Conservation (phyloP, 2,329 filamentous ascomycete species). For the Atkinsonella texensis region DNA sequence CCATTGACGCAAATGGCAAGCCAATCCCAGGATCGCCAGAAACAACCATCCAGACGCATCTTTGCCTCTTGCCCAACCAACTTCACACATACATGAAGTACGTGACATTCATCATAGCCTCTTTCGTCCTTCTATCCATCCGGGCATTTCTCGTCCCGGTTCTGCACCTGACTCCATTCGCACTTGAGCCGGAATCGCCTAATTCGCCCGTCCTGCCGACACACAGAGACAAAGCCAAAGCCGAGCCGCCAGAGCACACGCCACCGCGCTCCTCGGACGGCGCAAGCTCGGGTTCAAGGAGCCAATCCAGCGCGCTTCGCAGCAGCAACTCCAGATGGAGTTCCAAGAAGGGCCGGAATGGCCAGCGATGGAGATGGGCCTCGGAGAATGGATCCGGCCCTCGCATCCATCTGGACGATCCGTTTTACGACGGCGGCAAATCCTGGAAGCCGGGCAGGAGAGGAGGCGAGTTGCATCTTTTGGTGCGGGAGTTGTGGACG, state of each 20-base stretch:
- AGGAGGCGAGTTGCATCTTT: constrained; percentile 27
- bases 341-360: constrained; percentile 15
- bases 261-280: constrained; percentile 1
- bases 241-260: constrained; percentile 27
- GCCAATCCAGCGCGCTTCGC: constrained; percentile 12
- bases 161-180: constrained; percentile 40
- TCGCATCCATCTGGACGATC: constrained; percentile 39
- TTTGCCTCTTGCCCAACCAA: constrained; percentile 86
- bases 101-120: constrained; percentile 45
- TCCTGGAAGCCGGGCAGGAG: constrained; percentile 16
- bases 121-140: constrained; percentile 35
- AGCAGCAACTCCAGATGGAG: constrained; percentile 12
- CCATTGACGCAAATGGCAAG: constrained; percentile 51
- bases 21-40: constrained; percentile 30
- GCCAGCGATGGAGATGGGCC: constrained; percentile 31
- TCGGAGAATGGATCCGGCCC: constrained; percentile 30
- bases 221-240: constrained; percentile 43
- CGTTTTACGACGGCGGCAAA: constrained; percentile 26
- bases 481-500: constrained; percentile 48
- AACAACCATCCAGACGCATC: constrained; percentile 69
- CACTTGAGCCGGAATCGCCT: constrained; percentile 29
- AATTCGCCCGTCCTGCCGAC: constrained; percentile 24
- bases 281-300: constrained; percentile 10
- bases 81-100: constrained; percentile 76
- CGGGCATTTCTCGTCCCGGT: constrained; percentile 46